Conservation (phyloP, 768 basidiomycete species). For the Butyriboletus loyo region DNA sequence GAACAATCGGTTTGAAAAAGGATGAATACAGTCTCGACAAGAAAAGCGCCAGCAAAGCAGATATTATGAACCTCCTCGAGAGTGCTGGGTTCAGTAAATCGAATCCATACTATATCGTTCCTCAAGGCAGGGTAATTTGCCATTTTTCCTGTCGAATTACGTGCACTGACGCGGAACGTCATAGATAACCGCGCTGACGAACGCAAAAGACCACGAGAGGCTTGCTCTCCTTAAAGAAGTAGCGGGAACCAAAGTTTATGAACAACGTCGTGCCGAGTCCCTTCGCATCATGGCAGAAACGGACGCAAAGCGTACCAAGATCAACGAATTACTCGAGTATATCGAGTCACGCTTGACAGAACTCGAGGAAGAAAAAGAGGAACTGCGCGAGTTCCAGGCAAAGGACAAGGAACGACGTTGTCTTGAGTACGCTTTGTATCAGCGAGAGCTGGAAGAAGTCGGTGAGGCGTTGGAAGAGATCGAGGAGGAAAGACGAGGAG, state of each 20-base stretch:
- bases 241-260: slow-evolving; percentile 97
- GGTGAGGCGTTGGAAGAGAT: slow-evolving; percentile 82
- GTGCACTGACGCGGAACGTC: slow-evolving; percentile 4
- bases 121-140: slow-evolving; percentile 84
- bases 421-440: slow-evolving; percentile 92
- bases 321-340: slow-evolving; percentile 83
- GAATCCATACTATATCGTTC: slow-evolving; percentile 99
- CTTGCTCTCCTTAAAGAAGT: slow-evolving; percentile 96
- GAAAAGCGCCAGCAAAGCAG: slow-evolving; percentile 93
- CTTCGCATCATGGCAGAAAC: slow-evolving; percentile 98
- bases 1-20: slow-evolving; percentile 97
- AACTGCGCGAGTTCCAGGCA: slow-evolving; percentile 93
- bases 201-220: slow-evolving; percentile 94
- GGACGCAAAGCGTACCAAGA: slow-evolving; percentile 87
- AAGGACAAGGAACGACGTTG: slow-evolving; percentile 94
- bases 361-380: slow-evolving; percentile 97
- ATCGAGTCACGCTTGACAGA: slow-evolving; percentile 89
- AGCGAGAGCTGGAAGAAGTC: slow-evolving; percentile 88
- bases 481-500: slow-evolving; percentile 74
- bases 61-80: slow-evolving; percentile 96
- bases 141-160: background rate
- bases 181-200: slow-evolving; percentile 93
- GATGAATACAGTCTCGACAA: slow-evolving; percentile 97
- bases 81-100: slow-evolving; percentile 96
- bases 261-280: slow-evolving; percentile 88